These are phyloP conservation scores for Leccinum uliginosum DNA, from an alignment of 768 basidiomycete genomes.

Conservation along the genomic window DNA sequence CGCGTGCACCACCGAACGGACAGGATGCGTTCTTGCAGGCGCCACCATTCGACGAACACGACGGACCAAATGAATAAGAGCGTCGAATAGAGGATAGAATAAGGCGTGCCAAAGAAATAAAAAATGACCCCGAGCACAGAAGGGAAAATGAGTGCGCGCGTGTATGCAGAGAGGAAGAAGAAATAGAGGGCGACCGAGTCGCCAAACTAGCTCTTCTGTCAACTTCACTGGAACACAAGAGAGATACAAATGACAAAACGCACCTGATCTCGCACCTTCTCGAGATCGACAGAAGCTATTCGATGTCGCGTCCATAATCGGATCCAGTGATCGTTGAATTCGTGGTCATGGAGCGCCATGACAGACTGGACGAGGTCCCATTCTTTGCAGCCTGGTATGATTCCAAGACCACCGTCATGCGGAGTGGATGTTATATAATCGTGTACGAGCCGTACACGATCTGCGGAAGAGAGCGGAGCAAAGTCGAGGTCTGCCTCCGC, in stretches of 20 bases:
- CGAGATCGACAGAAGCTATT: slow-evolving; percentile 60
- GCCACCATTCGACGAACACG: slow-evolving; percentile 89
- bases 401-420: slow-evolving; percentile 79
- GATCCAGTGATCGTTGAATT: slow-evolving; percentile 79
- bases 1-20: slow-evolving; percentile 79
- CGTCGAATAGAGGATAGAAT: slow-evolving; percentile 72
- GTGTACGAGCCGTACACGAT: slow-evolving; percentile 78
- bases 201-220: slow-evolving; percentile 51
- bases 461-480: slow-evolving; percentile 57
- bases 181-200: slow-evolving; percentile 86
- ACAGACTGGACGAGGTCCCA: slow-evolving; percentile 83
- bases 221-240: not conserved
- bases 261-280: slow-evolving; percentile 69
- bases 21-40: slow-evolving; percentile 78
- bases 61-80: slow-evolving; percentile 81
- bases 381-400: slow-evolving; percentile 62
- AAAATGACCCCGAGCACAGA: slow-evolving; percentile 64
- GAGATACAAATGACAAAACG: slow-evolving; percentile 12
- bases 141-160: slow-evolving; percentile 73
- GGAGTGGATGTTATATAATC: slow-evolving; percentile 63
- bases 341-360: slow-evolving; percentile 78
- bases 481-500: slow-evolving; percentile 40
- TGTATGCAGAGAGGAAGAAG: slow-evolving; percentile 81
- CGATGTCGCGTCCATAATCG: slow-evolving; percentile 66
- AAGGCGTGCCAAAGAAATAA: slow-evolving; percentile 67